A percentile compares a stretch with the other conserved stretches of the same genome.
These are phyloP conservation scores for Gossypium trilobum DNA, from an alignment of 441 rosid genomes.

Conservation along the genomic window DNA sequence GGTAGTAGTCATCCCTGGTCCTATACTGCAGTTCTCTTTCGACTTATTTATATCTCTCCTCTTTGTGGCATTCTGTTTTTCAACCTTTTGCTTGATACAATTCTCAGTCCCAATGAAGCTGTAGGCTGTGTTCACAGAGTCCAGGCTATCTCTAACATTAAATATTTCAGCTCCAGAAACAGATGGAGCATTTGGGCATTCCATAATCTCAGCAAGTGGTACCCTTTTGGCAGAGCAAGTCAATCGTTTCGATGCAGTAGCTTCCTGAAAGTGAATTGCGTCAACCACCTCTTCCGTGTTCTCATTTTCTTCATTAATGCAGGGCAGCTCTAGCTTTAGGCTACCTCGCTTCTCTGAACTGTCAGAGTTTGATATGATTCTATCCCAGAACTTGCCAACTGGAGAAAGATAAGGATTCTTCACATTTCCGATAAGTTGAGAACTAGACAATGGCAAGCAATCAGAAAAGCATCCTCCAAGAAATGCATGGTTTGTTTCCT, in stretches of 20 bases:
- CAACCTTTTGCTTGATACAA: constrained; percentile 33
- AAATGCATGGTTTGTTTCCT: constrained; percentile 27
- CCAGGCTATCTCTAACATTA: constrained; percentile 49
- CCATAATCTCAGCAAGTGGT: constrained; percentile 48
- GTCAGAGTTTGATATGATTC: constrained; percentile 43
- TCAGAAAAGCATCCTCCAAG: constrained; percentile 40
- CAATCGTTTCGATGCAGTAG: constrained; percentile 23
- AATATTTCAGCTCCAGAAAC: constrained; percentile 37
- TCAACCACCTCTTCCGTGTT: constrained; percentile 38
- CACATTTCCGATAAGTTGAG: constrained; percentile 31
- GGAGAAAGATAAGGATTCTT: constrained; percentile 55
- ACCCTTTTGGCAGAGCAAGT: constrained; percentile 38
- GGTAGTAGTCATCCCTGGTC: constrained; percentile 21
- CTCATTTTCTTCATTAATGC: constrained; percentile 82
- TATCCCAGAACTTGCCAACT: constrained; percentile 66
- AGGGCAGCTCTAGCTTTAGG: constrained; percentile 71
- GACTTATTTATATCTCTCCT: constrained; percentile 38
- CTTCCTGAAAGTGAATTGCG: constrained; percentile 26
- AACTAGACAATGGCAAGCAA: constrained; percentile 33
- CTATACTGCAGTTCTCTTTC: constrained; percentile 35
- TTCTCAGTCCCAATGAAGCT: constrained; percentile 41
- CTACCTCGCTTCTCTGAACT: constrained; percentile 63
- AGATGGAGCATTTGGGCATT: constrained; percentile 36
- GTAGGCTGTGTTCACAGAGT: constrained; percentile 46
- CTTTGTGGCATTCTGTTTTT: constrained; percentile 33